These are phyloP conservation scores for Syzygium grande DNA, from an alignment of 345 rosid species.

Conservation along the genomic window DNA sequence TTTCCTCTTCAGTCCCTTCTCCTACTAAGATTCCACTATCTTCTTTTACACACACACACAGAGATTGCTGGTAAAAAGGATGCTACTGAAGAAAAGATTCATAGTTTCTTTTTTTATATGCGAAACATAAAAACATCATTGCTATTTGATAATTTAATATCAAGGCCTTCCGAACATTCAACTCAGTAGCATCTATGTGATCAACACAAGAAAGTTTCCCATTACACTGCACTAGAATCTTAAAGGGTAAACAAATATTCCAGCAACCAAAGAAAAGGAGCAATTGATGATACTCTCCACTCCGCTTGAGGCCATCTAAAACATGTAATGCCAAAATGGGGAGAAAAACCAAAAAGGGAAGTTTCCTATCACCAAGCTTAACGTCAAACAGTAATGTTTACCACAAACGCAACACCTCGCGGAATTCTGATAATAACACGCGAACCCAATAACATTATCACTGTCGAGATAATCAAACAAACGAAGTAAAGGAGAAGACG, in stretches of 20 bases:
- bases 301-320: not conserved
- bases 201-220: not conserved
- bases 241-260: not conserved
- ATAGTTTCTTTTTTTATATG: not conserved
- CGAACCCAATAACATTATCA: not conserved
- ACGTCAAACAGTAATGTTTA: too few species aligned
- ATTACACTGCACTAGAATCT: not conserved
- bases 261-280: not conserved
- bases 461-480: not conserved
- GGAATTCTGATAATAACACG: not conserved
- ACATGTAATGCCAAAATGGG: not conserved
- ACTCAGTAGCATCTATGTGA: not conserved
- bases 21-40: not conserved
- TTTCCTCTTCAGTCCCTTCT: not conserved
- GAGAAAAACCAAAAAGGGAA: not conserved
- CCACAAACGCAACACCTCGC: not conserved
- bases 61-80: not conserved
- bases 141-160: not conserved
- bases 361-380: not conserved
- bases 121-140: not conserved
- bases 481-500: not conserved
- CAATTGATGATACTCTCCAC: not conserved
- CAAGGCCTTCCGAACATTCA: not conserved
- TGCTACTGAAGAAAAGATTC: not conserved
- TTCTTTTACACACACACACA: not conserved